Percentiles rank a stretch among this genome's conserved stretches.
phyloP scores from a whole-genome alignment of 208 protist species.

The Trypanosoma vivax region DNA sequence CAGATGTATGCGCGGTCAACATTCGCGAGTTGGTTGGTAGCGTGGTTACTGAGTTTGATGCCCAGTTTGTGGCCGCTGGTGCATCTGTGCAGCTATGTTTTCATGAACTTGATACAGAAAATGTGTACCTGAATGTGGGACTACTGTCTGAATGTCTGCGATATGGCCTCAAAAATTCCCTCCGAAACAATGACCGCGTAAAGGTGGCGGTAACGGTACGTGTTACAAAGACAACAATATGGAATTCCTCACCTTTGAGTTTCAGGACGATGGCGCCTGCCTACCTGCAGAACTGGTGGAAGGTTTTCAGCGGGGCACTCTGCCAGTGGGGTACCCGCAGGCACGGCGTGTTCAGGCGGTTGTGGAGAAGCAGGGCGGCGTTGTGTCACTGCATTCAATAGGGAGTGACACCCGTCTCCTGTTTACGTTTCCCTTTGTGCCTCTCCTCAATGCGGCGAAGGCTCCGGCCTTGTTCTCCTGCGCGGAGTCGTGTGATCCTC shows the following conservation, averaged over 20 bases:
- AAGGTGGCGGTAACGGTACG: slow-evolving; percentile 58
- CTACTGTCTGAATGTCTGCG: slow-evolving; percentile 69
- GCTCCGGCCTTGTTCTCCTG: not conserved
- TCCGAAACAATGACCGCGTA: slow-evolving; percentile 16
- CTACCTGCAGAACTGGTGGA: slow-evolving; percentile 38
- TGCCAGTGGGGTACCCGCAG: slow-evolving; percentile 21
- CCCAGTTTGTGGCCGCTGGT: slow-evolving; percentile 54
- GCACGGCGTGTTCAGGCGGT: slow-evolving; percentile 41
- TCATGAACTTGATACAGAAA: slow-evolving; percentile 50
- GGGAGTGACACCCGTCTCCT: slow-evolving; percentile 31
- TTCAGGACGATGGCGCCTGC: slow-evolving; percentile 50
- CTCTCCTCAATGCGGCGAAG: slow-evolving; percentile 21
- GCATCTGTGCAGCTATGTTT: slow-evolving; percentile 66
- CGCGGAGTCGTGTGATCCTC: not conserved
- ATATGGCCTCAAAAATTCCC: slow-evolving; percentile 63
- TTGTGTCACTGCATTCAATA: slow-evolving; percentile 37
- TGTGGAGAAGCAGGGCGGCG: slow-evolving; percentile 80
- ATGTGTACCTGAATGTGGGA: slow-evolving; percentile 57
- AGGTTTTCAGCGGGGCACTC: slow-evolving; percentile 25
- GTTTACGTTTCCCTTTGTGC: slow-evolving; percentile 76
- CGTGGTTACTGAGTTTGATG: slow-evolving; percentile 78
- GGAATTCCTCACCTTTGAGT: slow-evolving; percentile 82
- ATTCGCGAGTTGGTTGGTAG: slow-evolving; percentile 77
- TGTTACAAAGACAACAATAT: slow-evolving; percentile 58
- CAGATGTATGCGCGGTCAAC: slow-evolving; percentile 66